Conservation (phyloP, 2,329 filamentous ascomycete species). For the Diplocarpon mali region DNA sequence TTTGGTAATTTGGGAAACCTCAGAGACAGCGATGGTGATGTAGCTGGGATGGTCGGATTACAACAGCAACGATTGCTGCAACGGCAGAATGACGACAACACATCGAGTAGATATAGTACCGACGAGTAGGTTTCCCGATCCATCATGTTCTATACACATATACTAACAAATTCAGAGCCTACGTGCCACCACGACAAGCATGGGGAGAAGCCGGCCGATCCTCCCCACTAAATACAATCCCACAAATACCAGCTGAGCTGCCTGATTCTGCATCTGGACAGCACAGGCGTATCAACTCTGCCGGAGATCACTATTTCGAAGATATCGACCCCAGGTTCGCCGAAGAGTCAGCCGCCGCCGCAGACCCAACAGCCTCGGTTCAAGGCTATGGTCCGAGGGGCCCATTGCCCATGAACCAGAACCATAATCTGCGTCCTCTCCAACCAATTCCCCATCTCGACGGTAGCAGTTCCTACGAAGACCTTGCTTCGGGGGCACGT, state of each 20-base stretch:
- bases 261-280: conserved; percentile 28
- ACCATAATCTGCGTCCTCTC: conserved; percentile 24
- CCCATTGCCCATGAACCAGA: conserved; percentile 15
- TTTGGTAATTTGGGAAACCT: conserved; percentile 37
- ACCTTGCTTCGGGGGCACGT: conserved; percentile 48
- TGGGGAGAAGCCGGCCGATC: conserved; percentile 42
- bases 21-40: conserved; percentile 58
- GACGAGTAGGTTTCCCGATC: conserved; percentile 51
- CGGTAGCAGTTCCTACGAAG: conserved; percentile 45
- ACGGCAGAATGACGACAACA: conserved; percentile 45
- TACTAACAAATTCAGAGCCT: conserved; percentile 27
- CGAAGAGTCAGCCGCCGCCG: conserved; percentile 17
- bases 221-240: conserved; percentile 34
- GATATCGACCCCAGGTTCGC: conserved; percentile 86
- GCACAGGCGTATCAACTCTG: conserved; percentile 17
- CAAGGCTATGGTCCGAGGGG: conserved; percentile 8
- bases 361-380: conserved; percentile 20
- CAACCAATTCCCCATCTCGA: conserved; percentile 14
- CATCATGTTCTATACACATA: neutral
- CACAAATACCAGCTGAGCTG: conserved; percentile 28
- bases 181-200: conserved; percentile 42
- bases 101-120: conserved; percentile 61
- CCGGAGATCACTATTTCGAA: conserved; percentile 62
- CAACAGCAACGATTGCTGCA: conserved; percentile 43
- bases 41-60: conserved; percentile 61